Conservation (phyloP, 2,329 filamentous ascomycete genomes). For the Paecilomyces formosus region DNA sequence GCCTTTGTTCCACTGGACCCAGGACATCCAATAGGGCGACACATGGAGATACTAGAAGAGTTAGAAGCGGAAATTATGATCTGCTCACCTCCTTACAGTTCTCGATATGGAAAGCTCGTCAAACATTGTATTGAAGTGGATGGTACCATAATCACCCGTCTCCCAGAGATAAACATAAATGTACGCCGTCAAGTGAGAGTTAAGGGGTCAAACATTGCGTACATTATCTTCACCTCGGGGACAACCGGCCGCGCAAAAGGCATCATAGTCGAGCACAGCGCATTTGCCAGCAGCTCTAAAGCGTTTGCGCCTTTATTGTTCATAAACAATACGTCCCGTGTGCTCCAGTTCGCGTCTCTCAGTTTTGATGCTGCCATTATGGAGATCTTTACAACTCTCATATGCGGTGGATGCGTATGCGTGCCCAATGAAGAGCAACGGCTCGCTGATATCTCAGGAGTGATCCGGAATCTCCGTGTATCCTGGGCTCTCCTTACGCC, state of each 20-base stretch:
- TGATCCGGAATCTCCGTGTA: constrained; percentile 43
- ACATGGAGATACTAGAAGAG: constrained; percentile 24
- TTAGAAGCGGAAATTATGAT: constrained; percentile 24
- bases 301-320: constrained; percentile 19
- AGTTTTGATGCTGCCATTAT: constrained; percentile 39
- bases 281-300: constrained; percentile 24
- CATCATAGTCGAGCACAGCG: constrained; percentile 27
- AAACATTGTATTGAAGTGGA: constrained; percentile 25
- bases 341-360: constrained; percentile 40
- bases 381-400: constrained; percentile 30
- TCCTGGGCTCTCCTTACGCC: constrained; percentile 42
- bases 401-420: constrained; percentile 41
- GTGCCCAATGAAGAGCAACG: constrained; percentile 40
- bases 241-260: constrained; percentile 31
- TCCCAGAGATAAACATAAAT: constrained; percentile 7
- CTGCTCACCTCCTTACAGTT: constrained; percentile 23
- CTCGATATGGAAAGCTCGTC: constrained; percentile 19
- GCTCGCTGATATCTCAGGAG: constrained; percentile 41
- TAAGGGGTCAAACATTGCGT: constrained; percentile 21
- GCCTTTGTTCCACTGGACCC: constrained; percentile 28
- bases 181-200: constrained; percentile 9
- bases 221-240: constrained; percentile 30
- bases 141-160: constrained; percentile 20
- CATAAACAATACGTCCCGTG: constrained; percentile 18
- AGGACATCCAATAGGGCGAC: constrained; percentile 24